Evolutionary conservation across 163 green algal genomes (phyloP).

Genomic region (Scenedesmus sp.): DNA sequence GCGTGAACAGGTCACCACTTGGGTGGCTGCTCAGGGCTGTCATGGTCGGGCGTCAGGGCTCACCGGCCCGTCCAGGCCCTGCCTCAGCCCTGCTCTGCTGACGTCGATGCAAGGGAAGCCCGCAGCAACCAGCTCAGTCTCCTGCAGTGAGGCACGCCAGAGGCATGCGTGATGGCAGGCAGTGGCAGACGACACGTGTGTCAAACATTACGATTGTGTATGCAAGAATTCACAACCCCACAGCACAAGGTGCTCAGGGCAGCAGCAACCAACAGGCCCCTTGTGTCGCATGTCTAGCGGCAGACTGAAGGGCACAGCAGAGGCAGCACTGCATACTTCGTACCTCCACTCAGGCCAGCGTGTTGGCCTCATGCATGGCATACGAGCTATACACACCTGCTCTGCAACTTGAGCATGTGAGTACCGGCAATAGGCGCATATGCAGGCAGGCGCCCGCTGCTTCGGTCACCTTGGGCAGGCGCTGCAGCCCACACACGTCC

Average conservation of each 20-base stretch:
- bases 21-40: too few species aligned
- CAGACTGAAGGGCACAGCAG: neutral
- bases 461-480: slow-evolving; percentile 75
- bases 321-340: neutral
- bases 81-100: slow-evolving; percentile 76
- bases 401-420: neutral
- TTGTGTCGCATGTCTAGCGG: neutral
- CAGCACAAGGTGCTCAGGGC: neutral
- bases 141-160: neutral
- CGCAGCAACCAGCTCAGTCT: slow-evolving; percentile 87
- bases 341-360: neutral
- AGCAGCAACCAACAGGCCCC: neutral
- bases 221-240: too few species aligned
- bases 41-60: neutral
- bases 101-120: slow-evolving; percentile 95
- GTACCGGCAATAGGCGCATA: neutral
- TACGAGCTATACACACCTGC: neutral
- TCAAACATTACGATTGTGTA: too few species aligned
- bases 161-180: neutral
- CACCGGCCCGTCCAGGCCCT: slow-evolving; percentile 78
- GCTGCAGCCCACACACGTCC: slow-evolving; percentile 76
- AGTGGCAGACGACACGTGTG: neutral
- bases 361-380: neutral
- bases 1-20: too few species aligned
- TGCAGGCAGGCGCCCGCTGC: neutral